Percentiles rank a stretch among this genome's conserved stretches.
Conservation (phyloP, 192 early-diverging fungal genomes). For the Phlyctochytrium planicorne region DNA sequence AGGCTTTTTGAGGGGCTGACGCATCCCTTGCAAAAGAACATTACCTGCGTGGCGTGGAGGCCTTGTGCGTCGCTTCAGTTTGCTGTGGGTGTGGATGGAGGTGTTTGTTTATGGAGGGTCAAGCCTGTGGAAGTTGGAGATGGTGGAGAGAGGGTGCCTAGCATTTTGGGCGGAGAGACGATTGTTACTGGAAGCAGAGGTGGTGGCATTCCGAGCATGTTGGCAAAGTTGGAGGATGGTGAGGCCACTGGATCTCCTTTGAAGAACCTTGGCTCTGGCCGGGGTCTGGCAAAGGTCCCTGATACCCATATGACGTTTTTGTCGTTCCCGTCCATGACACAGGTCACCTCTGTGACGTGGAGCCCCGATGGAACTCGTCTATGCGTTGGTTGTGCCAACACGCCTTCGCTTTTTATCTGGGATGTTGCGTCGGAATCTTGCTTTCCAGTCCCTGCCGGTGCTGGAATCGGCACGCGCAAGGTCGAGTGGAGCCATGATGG, state of each 20-base stretch:
- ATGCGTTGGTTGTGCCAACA: background rate
- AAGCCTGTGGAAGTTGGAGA: background rate
- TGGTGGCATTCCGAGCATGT: background rate
- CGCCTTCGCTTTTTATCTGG: background rate
- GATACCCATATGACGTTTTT: background rate
- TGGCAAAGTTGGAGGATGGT: background rate
- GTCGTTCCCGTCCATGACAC: background rate
- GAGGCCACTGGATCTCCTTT: background rate
- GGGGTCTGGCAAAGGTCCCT: background rate
- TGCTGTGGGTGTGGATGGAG: background rate
- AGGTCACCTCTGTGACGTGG: background rate
- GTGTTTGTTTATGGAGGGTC: background rate
- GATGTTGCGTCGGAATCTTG: background rate
- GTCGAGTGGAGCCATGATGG: background rate
- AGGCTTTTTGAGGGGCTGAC: background rate
- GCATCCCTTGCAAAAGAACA: background rate
- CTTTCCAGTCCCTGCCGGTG: background rate
- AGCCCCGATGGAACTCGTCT: slow-evolving; percentile 2
- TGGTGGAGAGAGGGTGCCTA: too few species aligned
- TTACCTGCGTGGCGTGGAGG: slow-evolving; percentile 7
- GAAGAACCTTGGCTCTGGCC: background rate
- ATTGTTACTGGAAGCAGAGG: background rate
- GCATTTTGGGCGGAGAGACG: background rate
- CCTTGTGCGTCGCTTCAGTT: background rate
- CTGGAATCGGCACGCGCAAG: background rate